Conservation (phyloP, 495 filamentous ascomycete species). For the Penicillium desertorum region DNA sequence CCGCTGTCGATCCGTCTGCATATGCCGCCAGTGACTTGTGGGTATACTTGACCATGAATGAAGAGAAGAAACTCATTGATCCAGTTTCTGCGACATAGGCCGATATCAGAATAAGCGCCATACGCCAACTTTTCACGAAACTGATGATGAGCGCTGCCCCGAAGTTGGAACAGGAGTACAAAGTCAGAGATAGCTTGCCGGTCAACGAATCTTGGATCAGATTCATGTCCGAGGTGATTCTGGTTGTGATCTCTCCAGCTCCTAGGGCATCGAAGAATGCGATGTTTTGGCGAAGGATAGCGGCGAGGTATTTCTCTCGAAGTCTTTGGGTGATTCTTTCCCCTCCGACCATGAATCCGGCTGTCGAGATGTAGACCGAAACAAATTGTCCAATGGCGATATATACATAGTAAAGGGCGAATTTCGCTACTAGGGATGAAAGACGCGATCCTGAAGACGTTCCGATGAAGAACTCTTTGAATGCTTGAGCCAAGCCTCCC, state of each 20-base stretch:
- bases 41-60: neutral
- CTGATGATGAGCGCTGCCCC: constrained; percentile 37
- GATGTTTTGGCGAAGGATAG: constrained; percentile 44
- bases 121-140: constrained; percentile 38
- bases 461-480: neutral
- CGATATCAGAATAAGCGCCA: constrained; percentile 33
- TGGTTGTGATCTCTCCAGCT: constrained; percentile 38
- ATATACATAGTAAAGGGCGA: neutral
- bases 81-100: neutral
- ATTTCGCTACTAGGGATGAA: neutral
- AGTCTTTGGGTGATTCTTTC: neutral
- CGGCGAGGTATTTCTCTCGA: constrained; percentile 24
- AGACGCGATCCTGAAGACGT: neutral
- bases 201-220: constrained; percentile 47
- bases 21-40: neutral
- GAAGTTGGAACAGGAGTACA: constrained; percentile 36
- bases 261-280: constrained; percentile 41
- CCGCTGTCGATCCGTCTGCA: neutral
- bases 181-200: constrained; percentile 32
- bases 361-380: neutral
- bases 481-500: neutral
- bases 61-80: neutral
- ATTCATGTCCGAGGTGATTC: constrained; percentile 41
- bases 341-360: neutral
- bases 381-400: neutral